Evolutionary conservation across 768 basidiomycete species (phyloP).

Genomic region (Suillus fuscotomentosus): DNA sequence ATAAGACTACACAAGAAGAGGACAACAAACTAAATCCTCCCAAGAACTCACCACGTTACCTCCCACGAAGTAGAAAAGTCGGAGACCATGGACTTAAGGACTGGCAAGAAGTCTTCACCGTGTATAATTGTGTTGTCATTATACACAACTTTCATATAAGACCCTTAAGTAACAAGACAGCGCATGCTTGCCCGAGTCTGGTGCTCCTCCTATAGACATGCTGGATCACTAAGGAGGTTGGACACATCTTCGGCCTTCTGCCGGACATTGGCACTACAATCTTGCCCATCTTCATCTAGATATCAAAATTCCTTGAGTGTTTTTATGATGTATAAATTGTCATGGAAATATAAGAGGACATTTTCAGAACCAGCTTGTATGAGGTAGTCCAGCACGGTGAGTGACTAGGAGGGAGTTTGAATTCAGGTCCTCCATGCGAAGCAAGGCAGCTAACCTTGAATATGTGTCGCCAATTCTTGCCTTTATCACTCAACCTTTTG

Average conservation of each 20-base stretch:
- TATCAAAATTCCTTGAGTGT: slow-evolving; percentile 99
- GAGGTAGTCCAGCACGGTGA: slow-evolving; percentile 94
- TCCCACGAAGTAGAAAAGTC: too few relatives aligned
- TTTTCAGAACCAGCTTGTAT: slow-evolving; percentile 97
- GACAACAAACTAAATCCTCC: too few relatives aligned
- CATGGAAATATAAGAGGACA: slow-evolving; percentile 96
- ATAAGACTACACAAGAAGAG: too few relatives aligned
- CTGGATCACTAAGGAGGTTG: slow-evolving; percentile 84
- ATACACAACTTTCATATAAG: too few relatives aligned
- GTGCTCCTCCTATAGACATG: slow-evolving; percentile 82
- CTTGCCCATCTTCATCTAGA: slow-evolving; percentile 92
- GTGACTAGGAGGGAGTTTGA: slow-evolving; percentile 46
- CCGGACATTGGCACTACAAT: slow-evolving; percentile 95
- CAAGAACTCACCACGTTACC: too few relatives aligned
- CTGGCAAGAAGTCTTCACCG: too few relatives aligned
- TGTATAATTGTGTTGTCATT: too few relatives aligned
- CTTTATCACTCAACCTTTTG: slow-evolving; percentile 97
- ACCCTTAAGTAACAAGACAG: too few relatives aligned
- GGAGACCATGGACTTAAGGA: too few relatives aligned
- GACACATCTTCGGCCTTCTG: slow-evolving; percentile 99
- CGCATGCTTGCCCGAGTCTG: slow-evolving; percentile 86
- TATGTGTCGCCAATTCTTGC: slow-evolving; percentile 99
- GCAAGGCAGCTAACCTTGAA: slow-evolving; percentile 72
- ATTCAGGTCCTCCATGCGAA: background rate
- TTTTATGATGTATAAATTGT: slow-evolving; percentile 97